Conservation (phyloP, 805 yeast species). For the Schwanniomyces vanrijiae region DNA sequence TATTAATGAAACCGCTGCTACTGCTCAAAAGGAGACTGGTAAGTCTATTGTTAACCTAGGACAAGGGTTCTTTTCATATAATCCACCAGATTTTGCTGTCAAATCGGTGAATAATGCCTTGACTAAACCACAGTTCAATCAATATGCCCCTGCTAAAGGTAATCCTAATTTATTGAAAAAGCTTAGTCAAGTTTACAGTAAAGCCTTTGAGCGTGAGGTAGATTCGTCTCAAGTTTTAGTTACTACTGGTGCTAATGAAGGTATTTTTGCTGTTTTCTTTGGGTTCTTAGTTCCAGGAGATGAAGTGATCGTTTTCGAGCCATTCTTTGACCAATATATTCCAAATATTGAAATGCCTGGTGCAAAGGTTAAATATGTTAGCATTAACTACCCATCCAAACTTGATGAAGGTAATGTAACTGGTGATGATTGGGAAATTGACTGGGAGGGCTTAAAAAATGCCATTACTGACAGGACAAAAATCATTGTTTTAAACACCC, state of each 20-base stretch:
- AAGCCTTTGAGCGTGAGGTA: conserved; percentile 58
- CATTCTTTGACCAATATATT: conserved; percentile 95
- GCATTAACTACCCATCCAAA: conserved; percentile 79
- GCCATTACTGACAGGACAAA: conserved; percentile 78
- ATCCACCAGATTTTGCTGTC: conserved; percentile 92
- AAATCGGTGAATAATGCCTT: conserved; percentile 78
- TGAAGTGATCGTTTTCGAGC: conserved; percentile 95
- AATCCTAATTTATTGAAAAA: conserved; percentile 73
- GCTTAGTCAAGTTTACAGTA: conserved; percentile 68
- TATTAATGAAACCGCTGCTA: conserved; percentile 93
- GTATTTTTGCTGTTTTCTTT: conserved; percentile 79
- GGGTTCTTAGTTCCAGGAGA: conserved; percentile 87
- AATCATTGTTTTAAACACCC: conserved; percentile 85
- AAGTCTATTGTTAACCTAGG: conserved; percentile 85
- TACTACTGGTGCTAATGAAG: conserved; percentile 97
- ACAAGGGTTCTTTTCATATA: conserved; percentile 95
- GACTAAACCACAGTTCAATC: conserved; percentile 74
- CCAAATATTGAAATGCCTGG: conserved; percentile 93
- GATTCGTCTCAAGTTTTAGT: conserved; percentile 66
- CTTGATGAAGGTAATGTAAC: conserved; percentile 61
- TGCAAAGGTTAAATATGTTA: conserved; percentile 85
- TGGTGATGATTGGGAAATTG: conserved; percentile 86
- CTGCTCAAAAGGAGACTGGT: conserved; percentile 67
- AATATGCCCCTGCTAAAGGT: conserved; percentile 91
- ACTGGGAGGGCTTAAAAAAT: conserved; percentile 71